Percentiles rank a stretch among this genome's conserved stretches.
Evolutionary conservation across 106 monocot genomes (phyloP).

Genomic region (Allium cepa): DNA sequence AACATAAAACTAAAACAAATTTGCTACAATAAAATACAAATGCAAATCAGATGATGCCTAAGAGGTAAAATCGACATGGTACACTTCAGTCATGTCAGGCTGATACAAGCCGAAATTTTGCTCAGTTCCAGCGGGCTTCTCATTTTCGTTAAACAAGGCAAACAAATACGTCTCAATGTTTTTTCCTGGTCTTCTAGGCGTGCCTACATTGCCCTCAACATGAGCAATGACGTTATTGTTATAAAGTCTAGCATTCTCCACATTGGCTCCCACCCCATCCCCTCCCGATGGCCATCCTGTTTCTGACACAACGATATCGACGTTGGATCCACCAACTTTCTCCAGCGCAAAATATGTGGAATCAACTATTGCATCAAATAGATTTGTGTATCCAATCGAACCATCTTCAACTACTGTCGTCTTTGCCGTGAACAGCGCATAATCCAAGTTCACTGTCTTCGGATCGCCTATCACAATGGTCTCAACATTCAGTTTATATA

Average conservation of each 20-base stretch:
- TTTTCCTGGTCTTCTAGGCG: slow-evolving; percentile 10
- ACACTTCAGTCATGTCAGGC: slow-evolving; percentile 20
- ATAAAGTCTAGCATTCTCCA: slow-evolving; percentile 13
- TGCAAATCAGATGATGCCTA: neutral
- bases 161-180: slow-evolving; percentile 13
- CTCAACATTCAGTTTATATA: no score
- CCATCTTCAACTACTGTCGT: slow-evolving; percentile 11
- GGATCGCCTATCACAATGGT: neutral
- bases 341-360: slow-evolving; percentile 1
- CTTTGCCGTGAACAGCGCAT: slow-evolving; percentile 5
- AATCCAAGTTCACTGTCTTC: slow-evolving; percentile 2
- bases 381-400: slow-evolving; percentile 6
- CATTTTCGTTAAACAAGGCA: slow-evolving; percentile 15
- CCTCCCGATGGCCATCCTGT: slow-evolving; percentile 18
- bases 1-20: no score
- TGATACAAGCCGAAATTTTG: slow-evolving; percentile 15
- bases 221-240: slow-evolving; percentile 13
- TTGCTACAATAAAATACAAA: no score
- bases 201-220: neutral
- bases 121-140: slow-evolving; percentile 7
- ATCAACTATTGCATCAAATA: slow-evolving; percentile 19
- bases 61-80: slow-evolving; percentile 8
- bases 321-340: neutral
- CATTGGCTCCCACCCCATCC: slow-evolving; percentile 4
- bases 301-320: slow-evolving; percentile 10